Conservation (phyloP, 257 asterid genomes). For the Coffea canephora region DNA sequence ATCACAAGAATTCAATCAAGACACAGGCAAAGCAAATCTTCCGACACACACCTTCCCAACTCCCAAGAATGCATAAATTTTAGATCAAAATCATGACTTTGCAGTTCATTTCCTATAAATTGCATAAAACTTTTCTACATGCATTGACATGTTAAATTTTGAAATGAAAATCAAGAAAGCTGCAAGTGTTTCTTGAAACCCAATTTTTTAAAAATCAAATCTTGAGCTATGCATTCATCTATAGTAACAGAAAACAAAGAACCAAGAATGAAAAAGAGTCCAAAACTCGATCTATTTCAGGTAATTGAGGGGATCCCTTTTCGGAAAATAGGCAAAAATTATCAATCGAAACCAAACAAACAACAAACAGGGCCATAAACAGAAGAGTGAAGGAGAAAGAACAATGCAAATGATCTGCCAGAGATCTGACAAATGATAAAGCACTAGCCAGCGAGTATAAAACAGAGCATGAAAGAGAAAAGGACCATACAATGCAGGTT, state of each 20-base stretch:
- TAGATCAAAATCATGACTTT: not conserved
- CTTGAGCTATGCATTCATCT: not conserved
- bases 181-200: not conserved
- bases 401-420: constrained; percentile 25
- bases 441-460: constrained; percentile 14
- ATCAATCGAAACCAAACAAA: not conserved
- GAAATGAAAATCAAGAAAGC: not conserved
- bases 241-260: not conserved
- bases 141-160: not conserved
- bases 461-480: constrained; percentile 5
- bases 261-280: not conserved
- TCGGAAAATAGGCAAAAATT: constrained; percentile 7
- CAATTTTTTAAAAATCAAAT: constrained; percentile 1
- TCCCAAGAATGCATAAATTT: not conserved
- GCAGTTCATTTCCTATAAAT: not conserved
- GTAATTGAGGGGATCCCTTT: constrained; percentile 7
- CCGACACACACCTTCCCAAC: not conserved
- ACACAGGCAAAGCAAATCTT: not conserved
- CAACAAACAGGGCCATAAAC: constrained; percentile 3
- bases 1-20: not conserved
- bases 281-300: constrained; percentile 12
- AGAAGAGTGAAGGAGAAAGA: not conserved
- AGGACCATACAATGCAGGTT: constrained; percentile 6
- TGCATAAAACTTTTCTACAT: not conserved
- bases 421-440: constrained; percentile 22